A percentile compares a stretch with the other conserved stretches of the same genome.
These are phyloP conservation scores for Alternaria solani DNA, from an alignment of 2,329 filamentous ascomycete genomes.

Conservation along the genomic window DNA sequence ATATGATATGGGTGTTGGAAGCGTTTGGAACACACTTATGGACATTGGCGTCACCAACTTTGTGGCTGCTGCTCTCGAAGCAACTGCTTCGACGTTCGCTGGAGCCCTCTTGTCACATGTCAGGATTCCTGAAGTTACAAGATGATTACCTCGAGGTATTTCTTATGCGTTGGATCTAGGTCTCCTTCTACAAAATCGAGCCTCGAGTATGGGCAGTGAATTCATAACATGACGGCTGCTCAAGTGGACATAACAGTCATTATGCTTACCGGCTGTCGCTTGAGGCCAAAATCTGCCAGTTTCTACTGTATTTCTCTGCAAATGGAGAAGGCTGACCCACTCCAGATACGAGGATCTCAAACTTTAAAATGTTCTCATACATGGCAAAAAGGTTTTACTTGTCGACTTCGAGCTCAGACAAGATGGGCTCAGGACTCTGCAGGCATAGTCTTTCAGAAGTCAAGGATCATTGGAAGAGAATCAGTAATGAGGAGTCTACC, in stretches of 20 bases:
- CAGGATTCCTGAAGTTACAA: not conserved
- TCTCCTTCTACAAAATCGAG: not conserved
- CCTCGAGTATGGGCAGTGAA: no score
- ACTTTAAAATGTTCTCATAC: not conserved
- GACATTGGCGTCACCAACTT: not conserved
- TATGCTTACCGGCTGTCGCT: not conserved
- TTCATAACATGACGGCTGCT: not conserved
- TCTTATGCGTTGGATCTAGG: not conserved
- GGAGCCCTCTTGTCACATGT: not conserved
- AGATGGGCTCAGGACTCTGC: not conserved
- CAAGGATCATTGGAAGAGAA: not conserved
- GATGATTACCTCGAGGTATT: not conserved
- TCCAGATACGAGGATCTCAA: not conserved
- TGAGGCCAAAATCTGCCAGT: no score
- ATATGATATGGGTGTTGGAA: not conserved
- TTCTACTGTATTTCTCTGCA: no score
- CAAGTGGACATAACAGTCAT: rapidly evolving
- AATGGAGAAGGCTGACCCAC: not conserved
- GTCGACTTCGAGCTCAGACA: not conserved
- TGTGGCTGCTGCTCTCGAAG: not conserved
- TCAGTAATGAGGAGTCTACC: not conserved
- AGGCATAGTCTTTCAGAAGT: not conserved
- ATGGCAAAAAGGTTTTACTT: not conserved
- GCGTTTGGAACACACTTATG: not conserved
- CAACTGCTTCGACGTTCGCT: not conserved